Conservation (phyloP, 768 basidiomycete species). For the Mycena venus region DNA sequence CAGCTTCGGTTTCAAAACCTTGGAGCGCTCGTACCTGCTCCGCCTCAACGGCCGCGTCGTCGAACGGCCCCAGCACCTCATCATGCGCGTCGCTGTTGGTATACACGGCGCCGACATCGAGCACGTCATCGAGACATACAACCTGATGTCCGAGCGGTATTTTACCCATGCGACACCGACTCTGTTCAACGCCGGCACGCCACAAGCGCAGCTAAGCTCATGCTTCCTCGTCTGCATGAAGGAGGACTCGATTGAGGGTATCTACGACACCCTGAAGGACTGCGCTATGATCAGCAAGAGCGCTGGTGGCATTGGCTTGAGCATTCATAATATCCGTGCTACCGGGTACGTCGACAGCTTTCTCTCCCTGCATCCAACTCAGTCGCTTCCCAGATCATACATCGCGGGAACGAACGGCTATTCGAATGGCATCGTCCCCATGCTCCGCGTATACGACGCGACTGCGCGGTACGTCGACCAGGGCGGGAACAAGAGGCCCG, state of each 20-base stretch:
- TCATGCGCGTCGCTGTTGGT: slow-evolving; percentile 99
- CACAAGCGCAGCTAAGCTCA: slow-evolving; percentile 93
- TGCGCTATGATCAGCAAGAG: slow-evolving; percentile 99
- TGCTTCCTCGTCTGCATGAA: slow-evolving; percentile 99
- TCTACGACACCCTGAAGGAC: slow-evolving; percentile 97
- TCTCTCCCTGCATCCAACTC: not conserved
- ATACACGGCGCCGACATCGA: slow-evolving; percentile 94
- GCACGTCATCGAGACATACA: slow-evolving; percentile 90
- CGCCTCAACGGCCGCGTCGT: slow-evolving; percentile 95
- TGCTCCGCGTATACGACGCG: slow-evolving; percentile 98
- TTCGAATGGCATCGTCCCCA: slow-evolving; percentile 98
- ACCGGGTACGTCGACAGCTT: slow-evolving; percentile 76
- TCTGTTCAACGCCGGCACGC: slow-evolving; percentile 98
- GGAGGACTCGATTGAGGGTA: slow-evolving; percentile 98
- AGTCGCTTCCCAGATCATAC: slow-evolving; percentile 76
- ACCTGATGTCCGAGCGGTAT: slow-evolving; percentile 97
- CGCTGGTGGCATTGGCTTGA: slow-evolving; percentile 97
- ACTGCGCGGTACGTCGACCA: slow-evolving; percentile 99
- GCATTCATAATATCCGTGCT: slow-evolving; percentile 96
- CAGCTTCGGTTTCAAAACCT: slow-evolving; percentile 99
- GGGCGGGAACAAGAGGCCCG: slow-evolving; percentile 98
- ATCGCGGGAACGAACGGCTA: slow-evolving; percentile 99
- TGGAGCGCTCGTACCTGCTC: slow-evolving; percentile 97
- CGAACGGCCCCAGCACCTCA: slow-evolving; percentile 98
- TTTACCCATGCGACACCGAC: slow-evolving; percentile 99